These are phyloP conservation scores for Fusarium sp. DNA, from an alignment of 2,329 filamentous ascomycete species.

Conservation along the genomic window DNA sequence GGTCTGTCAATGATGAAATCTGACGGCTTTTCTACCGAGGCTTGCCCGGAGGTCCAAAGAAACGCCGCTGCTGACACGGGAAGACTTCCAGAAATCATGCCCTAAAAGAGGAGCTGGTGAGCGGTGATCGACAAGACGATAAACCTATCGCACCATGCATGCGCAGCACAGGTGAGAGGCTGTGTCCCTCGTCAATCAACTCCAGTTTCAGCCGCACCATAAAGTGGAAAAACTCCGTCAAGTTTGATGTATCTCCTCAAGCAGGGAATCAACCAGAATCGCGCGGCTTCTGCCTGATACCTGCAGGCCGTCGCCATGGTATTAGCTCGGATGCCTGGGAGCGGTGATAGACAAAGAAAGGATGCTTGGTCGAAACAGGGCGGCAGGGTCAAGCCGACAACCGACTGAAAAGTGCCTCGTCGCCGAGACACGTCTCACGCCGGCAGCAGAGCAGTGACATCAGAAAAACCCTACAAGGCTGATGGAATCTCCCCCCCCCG, in stretches of 20 bases:
- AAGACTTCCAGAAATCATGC: conserved; percentile 34
- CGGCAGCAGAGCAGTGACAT: conserved; percentile 39
- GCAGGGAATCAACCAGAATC: not conserved
- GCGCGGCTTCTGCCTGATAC: conserved; percentile 19
- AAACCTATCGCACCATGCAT: conserved; percentile 22
- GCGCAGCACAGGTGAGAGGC: conserved; percentile 23
- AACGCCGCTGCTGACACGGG: not conserved
- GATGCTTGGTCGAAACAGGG: conserved; percentile 4
- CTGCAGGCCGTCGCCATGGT: conserved; percentile 13
- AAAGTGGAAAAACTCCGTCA: conserved; percentile 42
- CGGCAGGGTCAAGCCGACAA: conserved; percentile 15
- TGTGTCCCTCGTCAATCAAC: conserved; percentile 32
- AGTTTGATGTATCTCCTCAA: conserved; percentile 8
- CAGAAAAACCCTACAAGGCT: conserved; percentile 43
- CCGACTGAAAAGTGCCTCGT: conserved; percentile 30
- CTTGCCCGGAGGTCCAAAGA: not conserved
- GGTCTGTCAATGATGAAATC: conserved; percentile 19
- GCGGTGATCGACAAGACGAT: conserved; percentile 22
- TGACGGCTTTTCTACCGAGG: not conserved
- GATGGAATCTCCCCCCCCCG: conserved; percentile 21
- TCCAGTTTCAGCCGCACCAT: conserved; percentile 42
- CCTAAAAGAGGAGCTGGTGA: not conserved
- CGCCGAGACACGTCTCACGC: conserved; percentile 37
- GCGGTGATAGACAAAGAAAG: conserved; percentile 5
- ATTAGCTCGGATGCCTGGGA: conserved; percentile 17